Conservation (phyloP, 257 asterid genomes). For the Striga asiatica region DNA sequence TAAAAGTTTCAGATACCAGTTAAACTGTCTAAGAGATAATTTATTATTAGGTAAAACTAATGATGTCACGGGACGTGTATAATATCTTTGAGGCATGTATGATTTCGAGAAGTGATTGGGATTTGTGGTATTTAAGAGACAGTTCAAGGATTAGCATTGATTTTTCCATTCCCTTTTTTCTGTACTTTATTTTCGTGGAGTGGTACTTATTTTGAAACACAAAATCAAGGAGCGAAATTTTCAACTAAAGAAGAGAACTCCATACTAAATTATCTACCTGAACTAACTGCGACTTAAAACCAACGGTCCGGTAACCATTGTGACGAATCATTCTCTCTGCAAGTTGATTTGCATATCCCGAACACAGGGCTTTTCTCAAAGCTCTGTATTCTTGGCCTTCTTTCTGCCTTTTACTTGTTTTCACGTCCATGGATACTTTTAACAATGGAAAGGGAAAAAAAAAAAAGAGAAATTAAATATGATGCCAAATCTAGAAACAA, state of each 20-base stretch:
- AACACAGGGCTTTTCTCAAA: slow-evolving; percentile 77
- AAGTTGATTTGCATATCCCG: slow-evolving; percentile 84
- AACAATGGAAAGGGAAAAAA: neutral
- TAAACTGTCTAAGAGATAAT: too few relatives aligned
- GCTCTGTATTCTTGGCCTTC: slow-evolving; percentile 48
- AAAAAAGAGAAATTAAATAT: neutral
- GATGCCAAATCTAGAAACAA: neutral
- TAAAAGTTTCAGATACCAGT: too few relatives aligned
- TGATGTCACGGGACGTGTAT: too few relatives aligned
- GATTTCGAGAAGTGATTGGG: too few relatives aligned
- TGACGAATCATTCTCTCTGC: slow-evolving; percentile 93
- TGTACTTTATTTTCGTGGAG: neutral
- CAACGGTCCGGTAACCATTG: slow-evolving; percentile 77
- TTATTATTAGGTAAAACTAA: too few relatives aligned
- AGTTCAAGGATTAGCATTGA: neutral
- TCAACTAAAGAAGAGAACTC: neutral
- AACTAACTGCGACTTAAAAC: slow-evolving; percentile 82
- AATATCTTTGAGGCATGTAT: too few relatives aligned
- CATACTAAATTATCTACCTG: slow-evolving; percentile 41
- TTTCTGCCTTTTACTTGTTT: slow-evolving; percentile 43
- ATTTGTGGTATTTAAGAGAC: neutral
- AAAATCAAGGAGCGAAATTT: neutral
- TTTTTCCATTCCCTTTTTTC: too few relatives aligned
- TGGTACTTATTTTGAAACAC: neutral
- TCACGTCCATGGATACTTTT: slow-evolving; percentile 61